Percentiles rank a stretch among this genome's conserved stretches.
Evolutionary conservation across 2,329 filamentous ascomycete species (phyloP).

Genomic region (Aspergillus sojae): DNA sequence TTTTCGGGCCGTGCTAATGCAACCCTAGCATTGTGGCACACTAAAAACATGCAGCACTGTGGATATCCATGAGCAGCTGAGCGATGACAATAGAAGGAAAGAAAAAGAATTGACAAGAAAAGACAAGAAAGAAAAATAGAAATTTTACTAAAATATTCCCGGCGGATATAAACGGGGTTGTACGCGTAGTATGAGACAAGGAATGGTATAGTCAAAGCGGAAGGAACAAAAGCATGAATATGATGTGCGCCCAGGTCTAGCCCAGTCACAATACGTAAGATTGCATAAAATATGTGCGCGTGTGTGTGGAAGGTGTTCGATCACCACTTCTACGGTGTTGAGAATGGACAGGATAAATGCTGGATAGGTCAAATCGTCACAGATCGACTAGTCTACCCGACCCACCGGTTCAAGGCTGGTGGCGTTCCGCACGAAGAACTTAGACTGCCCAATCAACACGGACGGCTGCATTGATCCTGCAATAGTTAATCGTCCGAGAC

Average conservation of each 20-base stretch:
- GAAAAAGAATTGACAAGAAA: background rate
- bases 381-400: constrained; percentile 2
- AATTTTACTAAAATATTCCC: background rate
- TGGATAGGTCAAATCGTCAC: background rate
- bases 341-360: background rate
- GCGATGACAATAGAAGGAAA: background rate
- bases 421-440: background rate
- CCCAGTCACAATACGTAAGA: background rate
- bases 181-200: background rate
- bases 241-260: background rate
- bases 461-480: background rate
- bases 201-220: background rate
- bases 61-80: background rate
- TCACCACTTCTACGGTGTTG: background rate
- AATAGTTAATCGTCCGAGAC: background rate
- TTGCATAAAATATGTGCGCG: background rate
- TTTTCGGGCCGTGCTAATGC: background rate
- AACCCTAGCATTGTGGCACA: background rate
- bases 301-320: background rate
- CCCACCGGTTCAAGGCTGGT: background rate
- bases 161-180: background rate
- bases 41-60: background rate
- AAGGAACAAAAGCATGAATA: background rate
- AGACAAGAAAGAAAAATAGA: background rate
- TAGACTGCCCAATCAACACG: background rate